phyloP scores from a whole-genome alignment of 306 rosid species.

The Luffa acutangula region DNA sequence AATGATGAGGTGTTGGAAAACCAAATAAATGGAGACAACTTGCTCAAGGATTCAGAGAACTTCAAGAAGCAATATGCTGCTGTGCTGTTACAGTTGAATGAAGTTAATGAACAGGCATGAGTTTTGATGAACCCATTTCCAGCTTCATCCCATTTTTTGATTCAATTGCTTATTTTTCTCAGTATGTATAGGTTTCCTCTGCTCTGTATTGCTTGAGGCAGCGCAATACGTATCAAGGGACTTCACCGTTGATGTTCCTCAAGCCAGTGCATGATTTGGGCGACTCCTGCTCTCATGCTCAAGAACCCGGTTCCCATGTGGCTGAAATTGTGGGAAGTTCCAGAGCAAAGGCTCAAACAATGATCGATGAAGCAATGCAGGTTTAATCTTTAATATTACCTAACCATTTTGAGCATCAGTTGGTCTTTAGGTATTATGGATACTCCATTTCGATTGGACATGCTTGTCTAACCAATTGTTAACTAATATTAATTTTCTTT shows the following conservation, averaged over 20 bases:
- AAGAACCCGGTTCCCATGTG: conserved; percentile 52
- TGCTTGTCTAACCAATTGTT: neutral
- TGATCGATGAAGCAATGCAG: conserved; percentile 75
- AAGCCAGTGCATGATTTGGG: conserved; percentile 39
- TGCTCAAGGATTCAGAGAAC: conserved; percentile 55
- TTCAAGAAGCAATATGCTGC: conserved; percentile 87
- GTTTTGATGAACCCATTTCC: conserved; percentile 15
- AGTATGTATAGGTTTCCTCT: conserved; percentile 59
- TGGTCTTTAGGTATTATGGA: neutral
- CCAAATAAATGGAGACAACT: conserved; percentile 50
- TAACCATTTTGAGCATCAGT: neutral
- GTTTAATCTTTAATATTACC: conserved; percentile 25
- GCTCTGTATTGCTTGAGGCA: conserved; percentile 75
- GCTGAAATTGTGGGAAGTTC: conserved; percentile 83
- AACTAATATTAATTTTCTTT: neutral
- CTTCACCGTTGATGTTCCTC: conserved; percentile 31
- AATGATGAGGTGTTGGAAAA: conserved; percentile 62
- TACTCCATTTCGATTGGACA: neutral
- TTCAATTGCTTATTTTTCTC: conserved; percentile 13
- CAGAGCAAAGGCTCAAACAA: conserved; percentile 47
- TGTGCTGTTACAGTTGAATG: conserved; percentile 57
- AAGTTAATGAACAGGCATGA: conserved; percentile 72
- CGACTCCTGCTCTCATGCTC: conserved; percentile 47
- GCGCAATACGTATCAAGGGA: conserved; percentile 69
- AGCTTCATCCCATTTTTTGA: conserved; percentile 6